Conservation (phyloP, 2,329 filamentous ascomycete species). For the Microascus cirrosus region DNA sequence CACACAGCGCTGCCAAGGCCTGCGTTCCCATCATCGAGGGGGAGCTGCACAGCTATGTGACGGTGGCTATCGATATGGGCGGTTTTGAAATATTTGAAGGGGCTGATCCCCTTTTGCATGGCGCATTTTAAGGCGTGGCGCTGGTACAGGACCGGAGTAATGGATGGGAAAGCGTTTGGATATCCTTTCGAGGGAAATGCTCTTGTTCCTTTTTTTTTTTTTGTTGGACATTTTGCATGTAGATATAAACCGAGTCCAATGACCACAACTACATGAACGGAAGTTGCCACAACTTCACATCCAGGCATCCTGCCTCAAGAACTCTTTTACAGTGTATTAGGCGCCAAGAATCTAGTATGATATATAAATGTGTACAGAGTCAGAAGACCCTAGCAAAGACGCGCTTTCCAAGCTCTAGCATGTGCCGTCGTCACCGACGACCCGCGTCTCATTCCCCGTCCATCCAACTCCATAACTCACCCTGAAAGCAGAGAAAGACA, state of each 20-base stretch:
- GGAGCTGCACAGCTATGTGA: slow-evolving; percentile 37
- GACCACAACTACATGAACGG: neutral
- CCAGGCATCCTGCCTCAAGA: too few species aligned
- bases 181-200: neutral
- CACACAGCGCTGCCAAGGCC: slow-evolving; percentile 31
- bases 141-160: neutral
- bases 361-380: neutral
- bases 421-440: neutral
- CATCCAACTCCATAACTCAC: neutral
- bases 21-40: slow-evolving; percentile 11
- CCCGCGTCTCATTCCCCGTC: neutral
- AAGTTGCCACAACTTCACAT: too few species aligned
- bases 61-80: neutral
- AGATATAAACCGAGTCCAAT: slow-evolving; percentile 1
- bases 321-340: neutral
- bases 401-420: neutral
- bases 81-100: neutral
- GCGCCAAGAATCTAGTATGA: neutral
- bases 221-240: neutral
- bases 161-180: neutral
- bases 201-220: slow-evolving; percentile 4
- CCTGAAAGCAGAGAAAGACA: neutral
- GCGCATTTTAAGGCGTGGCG: neutral
- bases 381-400: neutral
- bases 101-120: neutral